A percentile compares a stretch with the other conserved stretches of the same genome.
Evolutionary conservation across 164 flowering plant genomes (phyloP).

Genomic region (Saururus chinensis): DNA sequence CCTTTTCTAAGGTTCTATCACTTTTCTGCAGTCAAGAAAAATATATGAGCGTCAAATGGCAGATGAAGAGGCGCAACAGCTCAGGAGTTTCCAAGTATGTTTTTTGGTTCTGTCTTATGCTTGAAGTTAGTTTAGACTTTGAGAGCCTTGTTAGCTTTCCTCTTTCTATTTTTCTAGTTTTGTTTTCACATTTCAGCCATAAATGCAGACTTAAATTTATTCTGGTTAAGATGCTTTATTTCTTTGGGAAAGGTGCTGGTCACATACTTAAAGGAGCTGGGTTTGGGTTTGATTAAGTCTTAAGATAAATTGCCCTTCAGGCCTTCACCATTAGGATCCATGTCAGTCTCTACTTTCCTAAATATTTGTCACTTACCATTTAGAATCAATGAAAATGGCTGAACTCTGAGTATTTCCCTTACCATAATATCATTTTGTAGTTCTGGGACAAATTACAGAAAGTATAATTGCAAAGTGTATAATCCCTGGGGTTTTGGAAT

Average conservation of each 20-base stretch:
- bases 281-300: not conserved
- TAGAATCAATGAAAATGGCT: too few species aligned
- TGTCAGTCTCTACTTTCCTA: too few species aligned
- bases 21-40: slow-evolving; percentile 47
- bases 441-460: too few species aligned
- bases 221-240: not conserved
- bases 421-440: too few species aligned
- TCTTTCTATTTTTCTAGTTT: not conserved
- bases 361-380: too few species aligned
- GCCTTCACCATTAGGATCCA: not conserved
- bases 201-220: not conserved
- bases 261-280: not conserved
- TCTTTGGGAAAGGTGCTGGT: not conserved
- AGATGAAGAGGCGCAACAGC: slow-evolving; percentile 71
- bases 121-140: not conserved
- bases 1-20: not conserved
- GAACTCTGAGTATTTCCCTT: too few species aligned
- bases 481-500: too few species aligned
- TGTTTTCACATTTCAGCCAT: not conserved
- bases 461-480: too few species aligned
- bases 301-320: not conserved
- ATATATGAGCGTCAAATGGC: slow-evolving; percentile 67
- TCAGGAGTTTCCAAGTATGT: slow-evolving; percentile 73
- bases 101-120: not conserved
- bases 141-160: not conserved